Conservation (phyloP, 306 rosid genomes). For the Lablab purpureus region DNA sequence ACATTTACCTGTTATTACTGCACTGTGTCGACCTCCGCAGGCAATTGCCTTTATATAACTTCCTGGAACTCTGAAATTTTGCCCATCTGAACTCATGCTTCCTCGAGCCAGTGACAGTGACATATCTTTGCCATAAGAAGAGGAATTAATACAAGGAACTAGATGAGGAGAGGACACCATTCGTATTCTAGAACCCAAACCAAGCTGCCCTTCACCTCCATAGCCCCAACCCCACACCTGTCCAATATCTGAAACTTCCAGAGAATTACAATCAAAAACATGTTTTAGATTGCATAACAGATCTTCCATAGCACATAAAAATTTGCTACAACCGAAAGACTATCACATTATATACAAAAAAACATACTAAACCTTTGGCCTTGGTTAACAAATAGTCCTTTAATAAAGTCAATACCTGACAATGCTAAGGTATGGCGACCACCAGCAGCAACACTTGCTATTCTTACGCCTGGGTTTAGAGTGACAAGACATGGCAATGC, state of each 20-base stretch:
- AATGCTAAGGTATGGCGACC: constrained; percentile 91
- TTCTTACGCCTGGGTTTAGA: constrained; percentile 79
- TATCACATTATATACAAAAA: constrained; percentile 13
- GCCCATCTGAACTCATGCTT: constrained; percentile 70
- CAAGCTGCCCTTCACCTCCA: constrained; percentile 99
- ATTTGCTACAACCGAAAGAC: constrained; percentile 21
- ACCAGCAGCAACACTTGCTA: constrained; percentile 87
- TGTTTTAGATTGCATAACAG: constrained; percentile 34
- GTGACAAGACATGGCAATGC: constrained; percentile 90
- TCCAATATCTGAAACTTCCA: constrained; percentile 79
- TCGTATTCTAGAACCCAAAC: constrained; percentile 91
- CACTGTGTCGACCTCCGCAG: constrained; percentile 99
- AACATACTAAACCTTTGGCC: constrained; percentile 10
- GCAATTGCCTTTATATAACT: constrained; percentile 82
- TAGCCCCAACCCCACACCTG: constrained; percentile 99
- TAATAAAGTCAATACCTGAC: constrained; percentile 65
- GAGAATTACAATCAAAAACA: constrained; percentile 49
- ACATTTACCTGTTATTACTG: constrained; percentile 77
- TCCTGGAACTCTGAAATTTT: constrained; percentile 72
- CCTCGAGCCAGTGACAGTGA: constrained; percentile 60
- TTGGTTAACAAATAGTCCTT: constrained; percentile 17
- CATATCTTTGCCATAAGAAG: constrained; percentile 70
- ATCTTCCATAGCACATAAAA: constrained; percentile 42
- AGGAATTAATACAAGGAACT: constrained; percentile 75
- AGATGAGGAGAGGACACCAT: constrained; percentile 97